phyloP scores from a whole-genome alignment of 176 grass and related monocot species.

The Eremochloa ophiuroides region DNA sequence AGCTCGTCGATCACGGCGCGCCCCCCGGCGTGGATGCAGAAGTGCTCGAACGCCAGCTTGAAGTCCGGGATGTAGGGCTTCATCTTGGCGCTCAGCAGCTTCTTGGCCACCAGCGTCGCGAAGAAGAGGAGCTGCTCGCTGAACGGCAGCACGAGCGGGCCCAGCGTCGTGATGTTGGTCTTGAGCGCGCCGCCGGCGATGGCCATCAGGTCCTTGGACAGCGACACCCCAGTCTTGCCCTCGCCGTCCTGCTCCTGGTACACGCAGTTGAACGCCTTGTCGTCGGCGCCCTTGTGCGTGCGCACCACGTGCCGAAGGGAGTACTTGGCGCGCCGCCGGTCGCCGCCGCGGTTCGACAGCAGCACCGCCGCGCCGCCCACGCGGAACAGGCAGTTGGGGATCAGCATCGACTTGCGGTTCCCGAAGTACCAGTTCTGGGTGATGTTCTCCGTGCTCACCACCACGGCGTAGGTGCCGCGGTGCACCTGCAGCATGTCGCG shows the following conservation, averaged over 20 bases:
- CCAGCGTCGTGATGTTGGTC: conserved; percentile 94
- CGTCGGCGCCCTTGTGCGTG: conserved; percentile 76
- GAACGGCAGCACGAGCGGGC: conserved; percentile 73
- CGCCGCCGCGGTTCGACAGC: conserved; percentile 62
- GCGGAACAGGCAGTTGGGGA: conserved; percentile 83
- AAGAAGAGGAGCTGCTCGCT: conserved; percentile 94
- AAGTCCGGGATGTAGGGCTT: conserved; percentile 92
- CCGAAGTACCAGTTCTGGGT: conserved; percentile 95
- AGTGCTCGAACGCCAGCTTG: conserved; percentile 92
- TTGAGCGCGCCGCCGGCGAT: conserved; percentile 84
- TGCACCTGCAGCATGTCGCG: conserved; percentile 79
- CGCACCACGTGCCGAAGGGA: conserved; percentile 65
- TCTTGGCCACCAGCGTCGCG: conserved; percentile 66
- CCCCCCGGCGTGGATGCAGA: conserved; percentile 93
- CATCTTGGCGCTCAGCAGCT: conserved; percentile 71
- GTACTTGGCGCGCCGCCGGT: conserved; percentile 72
- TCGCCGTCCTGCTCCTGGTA: conserved; percentile 87
- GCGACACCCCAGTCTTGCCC: conserved; percentile 66
- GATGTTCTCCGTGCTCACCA: conserved; percentile 96
- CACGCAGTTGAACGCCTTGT: conserved; percentile 79
- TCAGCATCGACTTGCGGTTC: conserved; percentile 86
- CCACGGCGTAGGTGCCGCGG: conserved; percentile 61
- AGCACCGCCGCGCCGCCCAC: conserved; percentile 69
- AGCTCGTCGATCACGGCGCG: conserved; percentile 87
- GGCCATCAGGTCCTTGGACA: conserved; percentile 88